These are phyloP conservation scores for Pyropia haitanensis DNA, from an alignment of 23 red algal species.

Conservation along the genomic window DNA sequence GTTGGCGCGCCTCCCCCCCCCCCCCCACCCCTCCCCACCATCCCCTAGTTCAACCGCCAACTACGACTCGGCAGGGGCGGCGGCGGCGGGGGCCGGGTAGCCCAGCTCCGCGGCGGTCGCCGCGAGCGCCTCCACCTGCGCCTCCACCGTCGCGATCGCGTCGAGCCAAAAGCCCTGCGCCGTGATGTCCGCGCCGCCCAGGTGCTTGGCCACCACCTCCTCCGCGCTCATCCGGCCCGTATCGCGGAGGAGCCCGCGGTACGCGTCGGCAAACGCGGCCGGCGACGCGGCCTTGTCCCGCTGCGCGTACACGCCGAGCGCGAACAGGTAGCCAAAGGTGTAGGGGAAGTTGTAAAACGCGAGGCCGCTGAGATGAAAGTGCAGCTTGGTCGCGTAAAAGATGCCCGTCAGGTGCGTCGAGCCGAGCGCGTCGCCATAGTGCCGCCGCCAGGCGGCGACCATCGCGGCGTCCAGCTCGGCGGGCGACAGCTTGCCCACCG, in stretches of 20 bases:
- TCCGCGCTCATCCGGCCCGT: constrained; percentile 67
- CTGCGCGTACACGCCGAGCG: constrained; percentile 51
- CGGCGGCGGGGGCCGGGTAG: background rate
- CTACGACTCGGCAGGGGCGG: too few species aligned
- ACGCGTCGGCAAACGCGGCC: constrained; percentile 38
- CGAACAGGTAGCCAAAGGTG: constrained; percentile 67
- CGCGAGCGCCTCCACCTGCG: constrained; percentile 33
- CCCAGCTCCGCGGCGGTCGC: background rate
- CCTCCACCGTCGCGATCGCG: constrained; percentile 43
- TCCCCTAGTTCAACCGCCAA: too few species aligned
- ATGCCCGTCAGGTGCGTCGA: constrained; percentile 33
- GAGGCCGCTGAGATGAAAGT: constrained; percentile 58
- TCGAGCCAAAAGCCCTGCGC: constrained; percentile 42
- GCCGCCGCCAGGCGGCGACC: constrained; percentile 38
- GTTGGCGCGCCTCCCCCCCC: too few species aligned
- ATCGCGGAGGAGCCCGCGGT: constrained; percentile 56
- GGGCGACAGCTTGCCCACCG: constrained; percentile 24
- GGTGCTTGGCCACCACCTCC: constrained; percentile 30
- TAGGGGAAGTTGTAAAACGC: constrained; percentile 79
- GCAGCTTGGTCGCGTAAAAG: constrained; percentile 58
- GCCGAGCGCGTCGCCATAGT: constrained; percentile 48
- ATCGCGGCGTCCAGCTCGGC: constrained; percentile 67
- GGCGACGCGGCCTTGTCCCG: constrained; percentile 24
- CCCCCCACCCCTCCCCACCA: too few species aligned
- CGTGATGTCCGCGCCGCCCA: constrained; percentile 35